A percentile compares a stretch with the other conserved stretches of the same genome.
These are phyloP conservation scores for Pachyrhizus erosus DNA, from an alignment of 306 rosid species.

Conservation along the genomic window DNA sequence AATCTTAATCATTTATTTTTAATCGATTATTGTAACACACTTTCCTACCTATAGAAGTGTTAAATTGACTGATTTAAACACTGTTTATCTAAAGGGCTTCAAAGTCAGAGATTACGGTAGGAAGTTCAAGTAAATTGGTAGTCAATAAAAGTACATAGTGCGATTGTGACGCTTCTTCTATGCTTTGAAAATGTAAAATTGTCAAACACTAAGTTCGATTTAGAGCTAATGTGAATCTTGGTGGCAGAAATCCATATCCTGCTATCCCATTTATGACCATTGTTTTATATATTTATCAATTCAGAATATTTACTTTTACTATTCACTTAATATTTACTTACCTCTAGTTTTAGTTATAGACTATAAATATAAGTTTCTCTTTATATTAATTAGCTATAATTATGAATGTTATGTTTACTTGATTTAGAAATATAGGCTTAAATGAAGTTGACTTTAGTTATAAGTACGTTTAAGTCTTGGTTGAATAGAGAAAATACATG, in stretches of 20 bases:
- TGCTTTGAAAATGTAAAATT: conserved; percentile 3
- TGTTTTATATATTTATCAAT: background rate
- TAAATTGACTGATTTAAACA: background rate
- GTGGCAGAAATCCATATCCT: conserved; percentile 3
- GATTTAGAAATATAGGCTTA: background rate
- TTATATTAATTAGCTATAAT: background rate
- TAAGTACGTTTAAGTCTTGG: no score
- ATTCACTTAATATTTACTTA: no score
- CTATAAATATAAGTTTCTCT: no score
- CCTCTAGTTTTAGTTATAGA: no score
- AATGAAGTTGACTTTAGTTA: background rate
- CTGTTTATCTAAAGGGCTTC: background rate
- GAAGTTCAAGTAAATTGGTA: background rate
- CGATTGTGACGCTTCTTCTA: background rate
- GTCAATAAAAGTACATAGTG: conserved; percentile 4
- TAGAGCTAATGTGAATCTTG: conserved; percentile 14
- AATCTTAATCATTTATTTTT: background rate
- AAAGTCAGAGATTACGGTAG: background rate
- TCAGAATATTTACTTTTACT: background rate
- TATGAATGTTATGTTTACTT: background rate
- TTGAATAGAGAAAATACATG: no score
- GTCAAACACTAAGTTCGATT: background rate
- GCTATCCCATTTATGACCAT: conserved; percentile 4
- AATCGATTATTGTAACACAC: background rate
- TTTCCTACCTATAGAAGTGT: background rate